Conservation (phyloP, 352 stramenopile species). For the Globisporangium cylindrosporum region DNA sequence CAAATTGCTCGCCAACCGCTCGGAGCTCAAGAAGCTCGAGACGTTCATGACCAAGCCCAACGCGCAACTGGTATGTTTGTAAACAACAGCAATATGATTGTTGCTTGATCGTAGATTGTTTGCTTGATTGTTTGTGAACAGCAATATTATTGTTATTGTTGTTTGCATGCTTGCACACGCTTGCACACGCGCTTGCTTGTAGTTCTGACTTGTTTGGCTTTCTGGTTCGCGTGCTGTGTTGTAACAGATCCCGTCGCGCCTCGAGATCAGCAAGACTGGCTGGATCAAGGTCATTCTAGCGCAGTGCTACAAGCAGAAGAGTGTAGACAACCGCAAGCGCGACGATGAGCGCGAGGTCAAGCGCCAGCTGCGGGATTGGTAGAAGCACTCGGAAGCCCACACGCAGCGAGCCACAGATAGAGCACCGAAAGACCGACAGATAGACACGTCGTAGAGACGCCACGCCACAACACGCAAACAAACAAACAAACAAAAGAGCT, state of each 20-base stretch:
- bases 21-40: constrained; percentile 77
- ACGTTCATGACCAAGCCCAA: constrained; percentile 57
- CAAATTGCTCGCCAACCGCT: constrained; percentile 71
- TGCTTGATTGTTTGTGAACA: not conserved
- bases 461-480: too few relatives aligned
- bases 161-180: not conserved
- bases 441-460: not conserved
- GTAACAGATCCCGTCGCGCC: constrained; percentile 59
- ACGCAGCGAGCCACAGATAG: not conserved
- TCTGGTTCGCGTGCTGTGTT: not conserved
- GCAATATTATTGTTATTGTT: not conserved
- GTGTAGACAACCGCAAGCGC: constrained; percentile 71
- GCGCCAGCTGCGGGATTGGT: constrained; percentile 76
- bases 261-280: constrained; percentile 71
- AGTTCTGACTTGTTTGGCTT: too few relatives aligned
- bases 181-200: not conserved
- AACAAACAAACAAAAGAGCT: too few relatives aligned
- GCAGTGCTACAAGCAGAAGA: constrained; percentile 60
- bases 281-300: constrained; percentile 86
- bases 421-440: not conserved
- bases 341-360: constrained; percentile 75
- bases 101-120: not conserved
- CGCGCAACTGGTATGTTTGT: constrained; percentile 54
- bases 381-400: constrained; percentile 4
- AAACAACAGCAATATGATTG: not conserved